Evolutionary conservation across 345 rosid genomes (phyloP).

Genomic region (Carallia brachiata): DNA sequence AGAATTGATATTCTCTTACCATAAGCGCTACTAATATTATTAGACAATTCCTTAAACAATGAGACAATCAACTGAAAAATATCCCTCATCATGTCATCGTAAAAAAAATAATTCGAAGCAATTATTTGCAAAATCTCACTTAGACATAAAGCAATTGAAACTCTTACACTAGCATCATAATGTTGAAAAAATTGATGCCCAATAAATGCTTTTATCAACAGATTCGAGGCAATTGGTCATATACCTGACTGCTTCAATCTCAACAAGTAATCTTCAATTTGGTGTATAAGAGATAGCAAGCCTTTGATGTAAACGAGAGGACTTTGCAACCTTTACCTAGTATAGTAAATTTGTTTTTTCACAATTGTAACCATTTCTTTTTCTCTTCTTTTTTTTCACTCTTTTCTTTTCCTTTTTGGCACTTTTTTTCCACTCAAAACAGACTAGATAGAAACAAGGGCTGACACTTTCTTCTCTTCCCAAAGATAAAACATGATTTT

Average conservation of each 20-base stretch:
- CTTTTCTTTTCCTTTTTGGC: no score
- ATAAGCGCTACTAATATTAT: slow-evolving; percentile 69
- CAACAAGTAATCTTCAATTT: slow-evolving; percentile 39
- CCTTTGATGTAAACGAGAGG: no score
- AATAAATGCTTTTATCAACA: slow-evolving; percentile 67
- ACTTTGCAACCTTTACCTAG: no score
- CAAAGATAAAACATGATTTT: no score
- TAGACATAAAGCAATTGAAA: slow-evolving; percentile 85
- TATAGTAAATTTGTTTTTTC: no score
- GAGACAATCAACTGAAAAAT: slow-evolving; percentile 89
- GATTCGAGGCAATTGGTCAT: slow-evolving; percentile 58
- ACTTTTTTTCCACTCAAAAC: no score
- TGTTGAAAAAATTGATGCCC: slow-evolving; percentile 58
- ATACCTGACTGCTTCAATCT: slow-evolving; percentile 88
- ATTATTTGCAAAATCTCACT: slow-evolving; percentile 96
- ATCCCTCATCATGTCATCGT: slow-evolving; percentile 54
- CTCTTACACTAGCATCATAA: slow-evolving; percentile 68
- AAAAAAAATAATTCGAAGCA: slow-evolving; percentile 77
- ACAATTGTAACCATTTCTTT: no score
- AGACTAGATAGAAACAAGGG: no score
- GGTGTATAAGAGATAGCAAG: slow-evolving; percentile 33
- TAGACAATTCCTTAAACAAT: slow-evolving; percentile 66
- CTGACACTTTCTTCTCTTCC: no score
- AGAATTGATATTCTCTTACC: slow-evolving; percentile 70
- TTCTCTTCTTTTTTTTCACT: no score